These are phyloP conservation scores for Guadua angustifolia DNA, from an alignment of 176 grass and related monocot species.

Conservation along the genomic window DNA sequence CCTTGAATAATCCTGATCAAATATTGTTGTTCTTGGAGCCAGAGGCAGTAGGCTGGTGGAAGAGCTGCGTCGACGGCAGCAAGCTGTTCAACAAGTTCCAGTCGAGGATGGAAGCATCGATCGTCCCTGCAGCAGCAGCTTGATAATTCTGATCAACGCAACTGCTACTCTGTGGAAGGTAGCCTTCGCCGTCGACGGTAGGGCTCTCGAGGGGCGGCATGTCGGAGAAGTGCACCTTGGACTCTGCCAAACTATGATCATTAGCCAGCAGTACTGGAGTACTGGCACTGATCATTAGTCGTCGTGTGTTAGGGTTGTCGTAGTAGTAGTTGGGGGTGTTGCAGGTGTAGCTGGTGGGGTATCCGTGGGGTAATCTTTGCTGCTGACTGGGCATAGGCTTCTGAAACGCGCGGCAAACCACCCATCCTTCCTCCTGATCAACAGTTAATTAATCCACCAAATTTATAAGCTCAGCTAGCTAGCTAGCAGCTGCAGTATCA, in stretches of 20 bases:
- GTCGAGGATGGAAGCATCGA: conserved; percentile 54
- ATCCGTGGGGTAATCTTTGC: conserved; percentile 55
- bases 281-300: neutral
- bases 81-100: conserved; percentile 60
- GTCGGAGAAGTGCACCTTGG: conserved; percentile 55
- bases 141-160: conserved; percentile 3
- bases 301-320: conserved; percentile 38
- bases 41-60: conserved; percentile 40
- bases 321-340: conserved; percentile 31
- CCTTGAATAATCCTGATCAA: conserved; percentile 4
- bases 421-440: conserved; percentile 93
- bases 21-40: conserved; percentile 56
- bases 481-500: no score
- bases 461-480: neutral
- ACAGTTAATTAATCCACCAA: neutral
- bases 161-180: conserved; percentile 27
- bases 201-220: conserved; percentile 53
- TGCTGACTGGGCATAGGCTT: conserved; percentile 69
- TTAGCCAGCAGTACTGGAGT: neutral
- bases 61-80: conserved; percentile 57
- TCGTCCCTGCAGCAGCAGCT: neutral
- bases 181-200: conserved; percentile 1
- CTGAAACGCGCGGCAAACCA: conserved; percentile 89
- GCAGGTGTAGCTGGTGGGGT: conserved; percentile 21
- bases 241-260: neutral